These are phyloP conservation scores for Gillenia trifoliata DNA, from an alignment of 306 rosid species.

Conservation along the genomic window DNA sequence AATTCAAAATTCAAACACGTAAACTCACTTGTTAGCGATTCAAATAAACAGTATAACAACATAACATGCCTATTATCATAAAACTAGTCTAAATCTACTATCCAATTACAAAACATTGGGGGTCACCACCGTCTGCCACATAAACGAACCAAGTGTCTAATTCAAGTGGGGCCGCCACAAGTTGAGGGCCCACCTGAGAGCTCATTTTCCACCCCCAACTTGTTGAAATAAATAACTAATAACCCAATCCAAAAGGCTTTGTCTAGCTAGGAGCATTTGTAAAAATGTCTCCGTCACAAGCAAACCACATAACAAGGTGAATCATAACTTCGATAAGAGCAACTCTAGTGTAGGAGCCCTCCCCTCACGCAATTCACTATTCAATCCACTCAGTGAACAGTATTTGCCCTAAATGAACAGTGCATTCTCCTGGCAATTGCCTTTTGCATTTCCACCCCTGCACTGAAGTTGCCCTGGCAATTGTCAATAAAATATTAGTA, in stretches of 20 bases:
- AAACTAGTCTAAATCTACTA: not conserved
- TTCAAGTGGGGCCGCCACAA: not conserved
- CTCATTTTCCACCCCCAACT: not conserved
- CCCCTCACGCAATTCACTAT: too few species aligned
- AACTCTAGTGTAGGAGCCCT: too few species aligned
- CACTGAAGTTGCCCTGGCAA: too few species aligned
- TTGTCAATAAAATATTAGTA: too few species aligned
- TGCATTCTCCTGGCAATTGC: too few species aligned
- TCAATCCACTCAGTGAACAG: too few species aligned
- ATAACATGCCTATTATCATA: not conserved
- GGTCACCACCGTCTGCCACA: not conserved
- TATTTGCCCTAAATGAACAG: too few species aligned
- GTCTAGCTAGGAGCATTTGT: not conserved
- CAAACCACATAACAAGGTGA: slow-evolving; percentile 9
- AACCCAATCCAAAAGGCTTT: not conserved
- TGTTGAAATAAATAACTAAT: not conserved
- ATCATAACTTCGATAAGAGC: not conserved
- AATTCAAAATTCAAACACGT: too few species aligned
- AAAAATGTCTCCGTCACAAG: not conserved
- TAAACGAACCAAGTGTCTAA: not conserved
- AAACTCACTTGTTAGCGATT: not conserved
- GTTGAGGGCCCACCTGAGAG: not conserved
- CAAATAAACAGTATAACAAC: not conserved
- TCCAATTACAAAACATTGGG: not conserved
- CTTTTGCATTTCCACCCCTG: too few species aligned